Base-by-base conservation (phyloP, 305 asterid genomes). In the Fraxinus greggii region DNA sequence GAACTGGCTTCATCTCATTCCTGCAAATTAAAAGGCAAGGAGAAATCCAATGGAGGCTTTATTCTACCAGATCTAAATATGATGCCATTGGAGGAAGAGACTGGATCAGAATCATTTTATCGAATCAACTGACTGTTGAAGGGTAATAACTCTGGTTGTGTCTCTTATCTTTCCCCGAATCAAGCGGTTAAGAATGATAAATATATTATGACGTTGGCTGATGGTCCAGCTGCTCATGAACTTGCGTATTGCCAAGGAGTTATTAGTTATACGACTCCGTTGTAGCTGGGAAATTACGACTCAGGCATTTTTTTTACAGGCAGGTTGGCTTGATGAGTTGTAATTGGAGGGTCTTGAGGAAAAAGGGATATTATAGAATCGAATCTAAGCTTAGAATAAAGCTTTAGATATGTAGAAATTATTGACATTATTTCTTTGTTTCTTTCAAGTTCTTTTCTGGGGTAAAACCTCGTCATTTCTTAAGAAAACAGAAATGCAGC, bases 41-140 rank as follows among this genome's bases (percentile, higher is more conserved):
- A 78, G 28, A 69, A 38, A 24, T 69, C 72, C 28, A 56, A 72
- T 38, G 76, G 82, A 72, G 73, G 86, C 35, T 88, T 86, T 73
- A 23, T 83, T 61, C 79, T 88, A 35, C 89, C 91, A 2, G 89
- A 88, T 83, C 75, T 88, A 65, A 88, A 88, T 45, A 79, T 54
- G 76, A 81, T 35, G 73, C 87, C 89, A 9, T 72, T 81, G 2
- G 89, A 84, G 54, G 89, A 84, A 28, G 91, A 85, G 21, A 63
- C n/a, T 21, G 67, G 35, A n/a, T 26, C 80, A 7, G 83, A 69
- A 67, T 24, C 21, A 29, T 40, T 33, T 3, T 72, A 77, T 36
- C 76, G 81, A 48, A 78, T 78, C 35, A 79, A 73, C 75, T 29
- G 75, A 69, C 75, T 26, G 78, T 29, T 81, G 72, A 73, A 28